These are phyloP conservation scores for Exophiala bonariae DNA, from an alignment of 2,329 filamentous ascomycete species.

Conservation along the genomic window DNA sequence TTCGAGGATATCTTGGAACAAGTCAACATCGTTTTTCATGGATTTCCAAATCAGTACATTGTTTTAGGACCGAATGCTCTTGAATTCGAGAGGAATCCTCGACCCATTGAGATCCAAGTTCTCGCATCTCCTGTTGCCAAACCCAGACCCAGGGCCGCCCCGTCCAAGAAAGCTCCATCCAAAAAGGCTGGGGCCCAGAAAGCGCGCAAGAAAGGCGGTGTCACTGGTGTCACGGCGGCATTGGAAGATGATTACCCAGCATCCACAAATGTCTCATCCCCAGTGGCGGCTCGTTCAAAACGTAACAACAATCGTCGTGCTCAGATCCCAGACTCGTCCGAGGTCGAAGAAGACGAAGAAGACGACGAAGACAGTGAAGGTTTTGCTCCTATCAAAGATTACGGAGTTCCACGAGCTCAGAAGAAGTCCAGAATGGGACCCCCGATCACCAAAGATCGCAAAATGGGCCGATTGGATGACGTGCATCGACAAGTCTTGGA, in stretches of 20 bases:
- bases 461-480: conserved; percentile 42
- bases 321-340: conserved; percentile 20
- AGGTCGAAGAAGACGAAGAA: conserved; percentile 29
- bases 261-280: conserved; percentile 69
- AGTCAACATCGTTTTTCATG: conserved; percentile 63
- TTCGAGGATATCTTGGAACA: conserved; percentile 73
- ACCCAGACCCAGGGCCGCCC: conserved; percentile 32
- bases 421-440: conserved; percentile 39
- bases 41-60: conserved; percentile 71
- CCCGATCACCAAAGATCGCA: conserved; percentile 47
- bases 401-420: conserved; percentile 32
- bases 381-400: conserved; percentile 42
- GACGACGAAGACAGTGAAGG: conserved; percentile 43
- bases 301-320: conserved; percentile 35
- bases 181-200: conserved; percentile 30
- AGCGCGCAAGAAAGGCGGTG: conserved; percentile 29
- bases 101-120: conserved; percentile 54
- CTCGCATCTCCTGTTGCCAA: conserved; percentile 48
- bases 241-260: conserved; percentile 49
- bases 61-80: conserved; percentile 43
- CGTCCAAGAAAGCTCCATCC: conserved; percentile 27
- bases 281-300: conserved; percentile 50
- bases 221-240: conserved; percentile 34
- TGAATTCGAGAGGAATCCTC: conserved; percentile 47
- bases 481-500: conserved; percentile 47